A percentile compares a stretch with the other conserved stretches of the same genome.
Evolutionary conservation across 768 basidiomycete species (phyloP).

Genomic region (Mycena maculata): DNA sequence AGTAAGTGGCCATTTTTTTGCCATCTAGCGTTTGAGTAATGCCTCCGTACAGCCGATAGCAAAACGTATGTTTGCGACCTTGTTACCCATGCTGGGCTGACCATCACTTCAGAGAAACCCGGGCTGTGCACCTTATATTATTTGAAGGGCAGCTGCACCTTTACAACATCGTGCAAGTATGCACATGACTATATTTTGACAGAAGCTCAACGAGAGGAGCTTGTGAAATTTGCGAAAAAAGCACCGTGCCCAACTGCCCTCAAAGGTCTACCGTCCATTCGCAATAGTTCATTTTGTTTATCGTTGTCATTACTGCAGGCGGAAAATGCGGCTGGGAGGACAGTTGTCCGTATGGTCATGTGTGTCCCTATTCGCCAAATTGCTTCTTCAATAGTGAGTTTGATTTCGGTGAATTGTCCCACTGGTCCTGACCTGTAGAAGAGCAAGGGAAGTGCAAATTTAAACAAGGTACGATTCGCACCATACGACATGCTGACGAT

Average conservation of each 20-base stretch:
- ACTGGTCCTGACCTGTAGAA: not conserved
- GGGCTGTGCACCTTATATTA: constrained; percentile 26
- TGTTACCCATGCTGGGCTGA: not conserved
- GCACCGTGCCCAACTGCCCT: constrained; percentile 19
- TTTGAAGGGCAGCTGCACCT: constrained; percentile 25
- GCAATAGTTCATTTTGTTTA: not conserved
- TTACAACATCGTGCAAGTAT: constrained; percentile 15
- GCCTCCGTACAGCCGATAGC: constrained; percentile 5
- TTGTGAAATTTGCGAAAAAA: constrained; percentile 22
- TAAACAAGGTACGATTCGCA: constrained; percentile 8
- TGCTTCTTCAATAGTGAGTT: constrained; percentile 29
- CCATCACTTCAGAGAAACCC: constrained; percentile 20
- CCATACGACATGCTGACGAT: not conserved
- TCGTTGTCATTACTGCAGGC: not conserved
- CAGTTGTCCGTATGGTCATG: constrained; percentile 25
- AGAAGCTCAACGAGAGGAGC: constrained; percentile 18
- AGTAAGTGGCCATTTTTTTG: not conserved
- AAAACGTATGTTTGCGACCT: constrained; percentile 11
- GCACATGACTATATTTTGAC: constrained; percentile 33
- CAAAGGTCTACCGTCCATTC: not conserved
- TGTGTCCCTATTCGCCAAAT: constrained; percentile 21
- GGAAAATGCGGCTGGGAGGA: constrained; percentile 18
- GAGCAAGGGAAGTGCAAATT: constrained; percentile 31
- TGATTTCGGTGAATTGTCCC: not conserved
- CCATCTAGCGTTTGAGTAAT: not conserved